Percentiles rank a stretch among this genome's conserved stretches.
Conservation (phyloP, 306 rosid species). For the Spatholobus suberectus region DNA sequence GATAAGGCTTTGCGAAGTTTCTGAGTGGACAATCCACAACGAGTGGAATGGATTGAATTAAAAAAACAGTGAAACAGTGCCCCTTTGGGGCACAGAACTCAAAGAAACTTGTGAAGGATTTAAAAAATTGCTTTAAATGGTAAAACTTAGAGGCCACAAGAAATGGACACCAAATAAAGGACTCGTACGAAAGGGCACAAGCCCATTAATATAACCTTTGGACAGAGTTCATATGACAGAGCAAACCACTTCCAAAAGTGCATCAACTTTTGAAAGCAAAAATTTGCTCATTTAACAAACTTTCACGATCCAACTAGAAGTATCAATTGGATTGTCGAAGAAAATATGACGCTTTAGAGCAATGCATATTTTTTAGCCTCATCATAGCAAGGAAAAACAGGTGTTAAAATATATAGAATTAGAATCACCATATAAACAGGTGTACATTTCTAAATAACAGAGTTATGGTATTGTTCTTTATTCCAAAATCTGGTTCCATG, state of each 20-base stretch:
- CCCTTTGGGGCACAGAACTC: constrained; percentile 38
- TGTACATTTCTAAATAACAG: neutral
- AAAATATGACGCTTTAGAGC: neutral
- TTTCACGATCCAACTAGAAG: constrained; percentile 24
- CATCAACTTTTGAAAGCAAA: constrained; percentile 49
- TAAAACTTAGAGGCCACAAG: constrained; percentile 37
- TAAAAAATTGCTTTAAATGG: constrained; percentile 38
- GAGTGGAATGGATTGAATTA: constrained; percentile 38
- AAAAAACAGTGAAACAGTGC: constrained; percentile 46
- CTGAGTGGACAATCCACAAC: constrained; percentile 65
- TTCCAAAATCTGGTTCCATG: constrained; percentile 1
- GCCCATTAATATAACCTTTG: constrained; percentile 21
- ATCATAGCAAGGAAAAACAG: neutral
- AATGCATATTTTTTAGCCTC: constrained; percentile 42
- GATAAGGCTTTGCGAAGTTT: constrained; percentile 53
- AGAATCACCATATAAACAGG: constrained; percentile 14
- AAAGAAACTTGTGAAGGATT: constrained; percentile 19
- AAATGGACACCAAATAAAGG: constrained; percentile 25
- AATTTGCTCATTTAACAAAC: constrained; percentile 34
- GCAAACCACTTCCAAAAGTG: constrained; percentile 45
- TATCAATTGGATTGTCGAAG: neutral
- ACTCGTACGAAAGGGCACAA: constrained; percentile 26
- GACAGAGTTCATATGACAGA: constrained; percentile 50
- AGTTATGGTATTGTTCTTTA: neutral
- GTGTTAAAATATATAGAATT: neutral